These are phyloP conservation scores for Penicillium sp. DNA, from an alignment of 2,329 filamentous ascomycete genomes.

Conservation along the genomic window DNA sequence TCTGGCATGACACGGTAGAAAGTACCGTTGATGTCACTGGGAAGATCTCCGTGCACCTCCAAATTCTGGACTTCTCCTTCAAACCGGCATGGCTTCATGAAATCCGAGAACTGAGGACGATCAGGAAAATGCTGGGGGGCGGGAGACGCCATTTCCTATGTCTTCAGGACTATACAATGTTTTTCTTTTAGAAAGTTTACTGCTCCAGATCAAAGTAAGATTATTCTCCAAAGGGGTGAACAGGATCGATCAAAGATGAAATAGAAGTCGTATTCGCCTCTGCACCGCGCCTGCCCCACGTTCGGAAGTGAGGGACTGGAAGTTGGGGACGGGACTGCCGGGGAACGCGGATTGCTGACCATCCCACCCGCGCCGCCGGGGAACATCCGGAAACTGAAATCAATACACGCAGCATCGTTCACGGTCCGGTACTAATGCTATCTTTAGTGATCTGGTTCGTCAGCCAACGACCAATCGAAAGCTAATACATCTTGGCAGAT, in stretches of 20 bases:
- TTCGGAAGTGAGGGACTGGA: background rate
- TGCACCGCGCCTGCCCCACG: background rate
- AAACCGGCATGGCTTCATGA: constrained; percentile 38
- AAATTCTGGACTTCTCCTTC: constrained; percentile 46
- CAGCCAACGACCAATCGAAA: no score
- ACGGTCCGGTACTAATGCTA: no score
- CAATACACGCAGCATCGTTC: no score
- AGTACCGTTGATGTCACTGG: constrained; percentile 47
- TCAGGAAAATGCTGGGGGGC: constrained; percentile 11
- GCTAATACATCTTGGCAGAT: background rate
- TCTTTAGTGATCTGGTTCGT: no score
- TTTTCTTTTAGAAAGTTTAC: no score
- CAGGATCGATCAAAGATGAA: no score
- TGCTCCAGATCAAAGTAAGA: no score
- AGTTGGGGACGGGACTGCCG: background rate
- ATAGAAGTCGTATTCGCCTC: no score
- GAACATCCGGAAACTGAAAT: background rate
- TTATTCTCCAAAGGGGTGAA: no score
- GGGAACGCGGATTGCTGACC: background rate
- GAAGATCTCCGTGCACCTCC: constrained; percentile 46
- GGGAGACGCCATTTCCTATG: background rate
- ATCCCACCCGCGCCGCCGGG: background rate
- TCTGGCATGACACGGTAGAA: constrained; percentile 56
- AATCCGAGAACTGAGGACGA: constrained; percentile 23
- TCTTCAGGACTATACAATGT: no score